Conservation (phyloP, 139 green algal genomes). For the Chlamydomonas urium region DNA sequence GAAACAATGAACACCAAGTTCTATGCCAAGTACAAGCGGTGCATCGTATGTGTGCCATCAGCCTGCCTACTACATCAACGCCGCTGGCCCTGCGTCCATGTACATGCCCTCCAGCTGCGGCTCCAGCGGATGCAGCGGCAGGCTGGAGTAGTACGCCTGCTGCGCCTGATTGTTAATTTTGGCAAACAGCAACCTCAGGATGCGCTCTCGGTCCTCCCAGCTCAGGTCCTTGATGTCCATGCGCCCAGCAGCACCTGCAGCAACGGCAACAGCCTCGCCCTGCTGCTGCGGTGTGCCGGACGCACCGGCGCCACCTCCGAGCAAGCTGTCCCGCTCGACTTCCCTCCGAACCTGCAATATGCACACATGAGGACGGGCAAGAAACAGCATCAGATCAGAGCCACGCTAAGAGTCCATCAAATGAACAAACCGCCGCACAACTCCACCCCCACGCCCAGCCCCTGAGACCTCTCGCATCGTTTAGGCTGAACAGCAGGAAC, state of each 20-base stretch:
- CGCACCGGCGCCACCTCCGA: too few relatives aligned
- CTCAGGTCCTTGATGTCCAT: slow-evolving; percentile 68
- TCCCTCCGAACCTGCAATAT: slow-evolving; percentile 17
- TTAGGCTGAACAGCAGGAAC: too few relatives aligned
- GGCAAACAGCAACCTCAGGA: slow-evolving; percentile 79
- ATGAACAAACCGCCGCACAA: too few relatives aligned
- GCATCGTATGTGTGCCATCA: too few relatives aligned
- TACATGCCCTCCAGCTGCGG: neutral
- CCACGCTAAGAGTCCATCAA: too few relatives aligned
- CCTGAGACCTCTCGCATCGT: too few relatives aligned
- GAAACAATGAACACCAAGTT: too few relatives aligned
- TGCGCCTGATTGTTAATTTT: slow-evolving; percentile 70
- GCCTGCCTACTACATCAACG: neutral
- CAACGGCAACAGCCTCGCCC: too few relatives aligned
- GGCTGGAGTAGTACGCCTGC: slow-evolving; percentile 43
- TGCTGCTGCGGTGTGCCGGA: slow-evolving; percentile 10
- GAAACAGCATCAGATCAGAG: too few relatives aligned
- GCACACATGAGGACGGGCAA: too few relatives aligned
- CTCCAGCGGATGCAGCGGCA: slow-evolving; percentile 37
- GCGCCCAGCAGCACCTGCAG: slow-evolving; percentile 14
- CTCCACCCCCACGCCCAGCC: too few relatives aligned
- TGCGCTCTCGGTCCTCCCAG: slow-evolving; percentile 79
- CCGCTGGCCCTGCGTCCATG: neutral
- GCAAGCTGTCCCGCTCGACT: slow-evolving; percentile 39
- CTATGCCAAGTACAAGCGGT: too few relatives aligned